Evolutionary conservation across 805 yeast genomes (phyloP), one percentile per base, ranked within the genome.

Genomic region (Tetrapisispora namnaoensis): DNA sequence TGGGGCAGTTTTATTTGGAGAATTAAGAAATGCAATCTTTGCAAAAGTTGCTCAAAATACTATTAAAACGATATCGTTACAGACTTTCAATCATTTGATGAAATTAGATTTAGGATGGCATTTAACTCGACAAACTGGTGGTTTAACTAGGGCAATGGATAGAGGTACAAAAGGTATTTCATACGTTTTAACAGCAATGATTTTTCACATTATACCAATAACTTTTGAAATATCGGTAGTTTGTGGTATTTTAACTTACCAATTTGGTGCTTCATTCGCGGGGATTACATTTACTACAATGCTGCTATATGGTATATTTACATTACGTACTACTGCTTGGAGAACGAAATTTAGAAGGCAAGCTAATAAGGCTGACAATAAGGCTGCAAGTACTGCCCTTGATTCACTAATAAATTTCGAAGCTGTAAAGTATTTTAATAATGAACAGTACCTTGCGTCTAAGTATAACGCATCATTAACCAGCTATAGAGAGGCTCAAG

Each of bases 121-220:
- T 65, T 68, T 93, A 38, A 76, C 91, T 11, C 75, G 90, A 56
- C 98, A 93, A 65, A 93, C 99, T 0, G 99, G 99, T 55, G 98
- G 96, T 0, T 68, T 93, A 34, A 91, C 97, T 0, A 74, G 99
- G 52, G 98, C 98, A 1, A 93, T 93, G 59, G 99, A 93, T 60
- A 74, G 99, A 54, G 99, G 99, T 65, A 91, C 98, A 1, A 91
- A 93, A 59, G 99, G 99, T 70, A 91, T 93, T 47, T 83, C 95
- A 13, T 90, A 86, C 58, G 97, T 93, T 5, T 71, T 93, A 43
- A 80, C 86, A 36, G 96, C 98, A 2, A 86, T 91, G 95, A 96
- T 93, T n/a, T 91, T 93, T 71, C 98, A 93, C 64, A 90, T 93
- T 36, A 72, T 91, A 34, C 99, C 99, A 9, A 85, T 91, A 38